Base-by-base conservation (phyloP, 192 early-diverging fungal species). In the Coemansia sp. region DNA sequence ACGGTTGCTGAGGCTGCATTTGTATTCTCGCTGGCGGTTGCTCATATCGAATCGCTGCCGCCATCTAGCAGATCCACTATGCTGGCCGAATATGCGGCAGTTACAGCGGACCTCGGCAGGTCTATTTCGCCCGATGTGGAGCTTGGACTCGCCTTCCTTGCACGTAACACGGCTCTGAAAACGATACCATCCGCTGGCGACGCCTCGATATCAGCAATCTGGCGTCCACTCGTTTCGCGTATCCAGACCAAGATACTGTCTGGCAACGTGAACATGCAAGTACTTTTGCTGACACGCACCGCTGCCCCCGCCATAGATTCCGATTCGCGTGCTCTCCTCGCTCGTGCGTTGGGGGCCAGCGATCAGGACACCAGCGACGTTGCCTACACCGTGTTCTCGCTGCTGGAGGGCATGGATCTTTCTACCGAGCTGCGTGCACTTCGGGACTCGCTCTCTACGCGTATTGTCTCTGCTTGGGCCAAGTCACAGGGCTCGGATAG, bases 391-490 rank as follows among this genome's bases (percentile, higher is more conserved):
- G 69, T 51, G 25, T 65, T 72, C 39, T 48, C 45, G 4, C 36
- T 72, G 14, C 20, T 66, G 37, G 18, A 32, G 17, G 26, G 32
- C 30, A 9, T 32, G 14, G 11, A 18, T 11, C 15, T 10, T 6
- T 7, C 35, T n/a, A 29, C 27, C 14, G 28, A 54, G 5, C 35
- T 50, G 48, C 48, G 24, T 17, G 18, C 33, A 14, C 22, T 32
- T 38, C 22, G 39, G 24, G 39, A 5, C 0, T 9, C 23, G 13
- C 50, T 70, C 20, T 20, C 51, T 2, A 28, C 60, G 15, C 47
- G 40, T 22, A 36, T 70, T 3, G 18, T 70, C 7, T 38, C 20
- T 0, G 32, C 58, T 27, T 70, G 67, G 67, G 22, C n/a, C n/a
- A n/a, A n/a, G n/a, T n/a, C n/a, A n/a, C n/a, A n/a, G n/a, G n/a